These are phyloP conservation scores for Hygrophoropsis aurantiaca DNA, from an alignment of 768 basidiomycete species.

Conservation along the genomic window DNA sequence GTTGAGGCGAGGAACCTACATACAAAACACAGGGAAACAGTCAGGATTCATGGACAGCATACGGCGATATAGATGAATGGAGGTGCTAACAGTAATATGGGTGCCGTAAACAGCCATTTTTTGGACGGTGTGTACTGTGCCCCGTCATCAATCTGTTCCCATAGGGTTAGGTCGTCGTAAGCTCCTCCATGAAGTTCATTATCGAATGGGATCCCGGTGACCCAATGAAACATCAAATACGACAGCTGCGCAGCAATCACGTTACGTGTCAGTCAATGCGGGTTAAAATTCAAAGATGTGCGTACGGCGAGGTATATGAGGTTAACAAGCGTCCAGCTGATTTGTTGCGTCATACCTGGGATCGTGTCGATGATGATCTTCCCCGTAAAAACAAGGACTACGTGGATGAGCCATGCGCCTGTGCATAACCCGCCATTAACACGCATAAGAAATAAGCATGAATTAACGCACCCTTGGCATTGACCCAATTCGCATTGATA, in stretches of 20 bases:
- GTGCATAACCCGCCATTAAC: conserved; percentile 4
- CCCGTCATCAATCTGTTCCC: conserved; percentile 99
- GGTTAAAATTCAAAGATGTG: conserved; percentile 11
- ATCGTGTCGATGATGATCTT: conserved; percentile 94
- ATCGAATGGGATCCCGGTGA: conserved; percentile 95
- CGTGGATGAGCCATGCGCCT: conserved; percentile 99
- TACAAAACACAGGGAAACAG: neutral
- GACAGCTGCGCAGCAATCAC: conserved; percentile 57
- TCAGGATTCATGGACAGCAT: too few species aligned
- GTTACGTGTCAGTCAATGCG: neutral
- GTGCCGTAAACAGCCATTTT: conserved; percentile 93
- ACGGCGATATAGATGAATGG: conserved; percentile 5
- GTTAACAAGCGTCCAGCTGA: conserved; percentile 95
- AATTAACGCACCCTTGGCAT: conserved; percentile 70
- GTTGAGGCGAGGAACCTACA: conserved; percentile 92
- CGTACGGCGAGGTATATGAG: conserved; percentile 86
- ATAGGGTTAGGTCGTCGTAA: conserved; percentile 95
- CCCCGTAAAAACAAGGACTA: conserved; percentile 85
- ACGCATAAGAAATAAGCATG: conserved; percentile 3
- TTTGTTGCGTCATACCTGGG: conserved; percentile 90
- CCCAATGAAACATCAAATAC: conserved; percentile 98
- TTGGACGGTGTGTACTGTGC: conserved; percentile 98
- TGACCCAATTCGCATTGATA: conserved; percentile 92
- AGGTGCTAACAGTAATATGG: conserved; percentile 76
- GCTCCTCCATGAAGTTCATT: conserved; percentile 86